Evolutionary conservation across 768 basidiomycete genomes (phyloP), one percentile per base, ranked within the genome.

Genomic region (Tremella fuciformis): DNA sequence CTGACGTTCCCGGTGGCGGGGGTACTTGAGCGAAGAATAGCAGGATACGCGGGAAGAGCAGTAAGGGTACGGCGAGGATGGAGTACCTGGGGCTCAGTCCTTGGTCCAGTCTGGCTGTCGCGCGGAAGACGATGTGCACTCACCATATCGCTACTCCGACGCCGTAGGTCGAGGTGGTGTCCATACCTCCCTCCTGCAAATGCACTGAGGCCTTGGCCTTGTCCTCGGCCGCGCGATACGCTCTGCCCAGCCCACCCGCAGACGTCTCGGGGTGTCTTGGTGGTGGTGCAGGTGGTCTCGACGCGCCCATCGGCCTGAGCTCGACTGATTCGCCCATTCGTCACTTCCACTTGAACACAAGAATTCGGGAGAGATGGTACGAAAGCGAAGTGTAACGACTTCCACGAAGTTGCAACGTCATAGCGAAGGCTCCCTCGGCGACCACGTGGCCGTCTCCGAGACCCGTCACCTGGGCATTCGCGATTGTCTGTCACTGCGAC

Each of bases 21-120:
- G 71, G 57, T 1, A 62, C 63, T 56, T 77, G 76, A 13, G 74
- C 53, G 62, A 77, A 72, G 63, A 77, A 77, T n/a, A 75, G 53
- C 15, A 77, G 62, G 46, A 77, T 62, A 13, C 76, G 68, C 2
- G 76, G 74, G 62, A 77, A 77, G 34, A 77, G 66, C 8, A 77
- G 55, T 1, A 75, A 57, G 1, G 74, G 76, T 13, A 74, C 21
- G 24, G 67, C 69, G 22, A 75, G 67, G 29, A 62, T 44, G 25
- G 62, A 50, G 55, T 74, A 72, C 76, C 76, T 77, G 51, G 19
- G 38, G 16, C 16, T 46, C 42, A 22, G 42, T 15, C 22, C 42
- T 8, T 18, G 39, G 39, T 18, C 18, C 13, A 41, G 39, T 11
- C 13, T 11, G 39, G 11, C 11, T 11, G 39, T 41, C 18, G n/a